phyloP scores from a whole-genome alignment of 1,284 basidiomycete species.

The Moesziomyces sp. region DNA sequence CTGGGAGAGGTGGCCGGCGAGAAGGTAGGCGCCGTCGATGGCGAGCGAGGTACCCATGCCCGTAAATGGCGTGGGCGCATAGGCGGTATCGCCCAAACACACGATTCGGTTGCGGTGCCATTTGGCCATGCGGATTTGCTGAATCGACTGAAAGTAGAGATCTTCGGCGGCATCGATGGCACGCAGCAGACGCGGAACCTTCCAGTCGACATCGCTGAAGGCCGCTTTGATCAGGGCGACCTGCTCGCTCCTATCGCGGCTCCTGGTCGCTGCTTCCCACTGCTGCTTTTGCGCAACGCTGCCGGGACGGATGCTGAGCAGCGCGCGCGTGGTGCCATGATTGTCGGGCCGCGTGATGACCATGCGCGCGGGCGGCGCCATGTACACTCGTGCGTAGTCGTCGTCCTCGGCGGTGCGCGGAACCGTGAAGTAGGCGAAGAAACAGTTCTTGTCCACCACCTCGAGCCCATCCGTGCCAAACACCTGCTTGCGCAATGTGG shows the following conservation, averaged over 20 bases:
- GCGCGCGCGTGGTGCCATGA: slow-evolving; percentile 26
- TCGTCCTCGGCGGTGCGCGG: slow-evolving; percentile 25
- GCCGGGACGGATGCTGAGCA: slow-evolving; percentile 22
- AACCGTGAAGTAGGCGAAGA: slow-evolving; percentile 27
- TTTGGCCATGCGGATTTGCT: slow-evolving; percentile 40
- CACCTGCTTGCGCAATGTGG: slow-evolving; percentile 30
- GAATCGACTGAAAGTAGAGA: slow-evolving; percentile 44
- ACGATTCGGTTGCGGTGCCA: slow-evolving; percentile 47
- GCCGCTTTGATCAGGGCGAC: slow-evolving; percentile 21
- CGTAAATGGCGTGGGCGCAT: slow-evolving; percentile 49
- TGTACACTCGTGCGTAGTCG: slow-evolving; percentile 31
- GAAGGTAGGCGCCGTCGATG: slow-evolving; percentile 44
- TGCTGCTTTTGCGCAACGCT: slow-evolving; percentile 8
- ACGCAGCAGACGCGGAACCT: slow-evolving; percentile 23
- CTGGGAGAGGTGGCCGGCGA: slow-evolving; percentile 45
- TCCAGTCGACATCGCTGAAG: slow-evolving; percentile 31
- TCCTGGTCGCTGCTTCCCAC: slow-evolving; percentile 17
- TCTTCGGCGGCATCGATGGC: slow-evolving; percentile 26
- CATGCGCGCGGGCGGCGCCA: slow-evolving; percentile 9
- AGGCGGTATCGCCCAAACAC: slow-evolving; percentile 52
- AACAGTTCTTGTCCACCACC: slow-evolving; percentile 18
- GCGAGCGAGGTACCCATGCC: slow-evolving; percentile 52
- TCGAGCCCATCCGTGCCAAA: slow-evolving; percentile 22
- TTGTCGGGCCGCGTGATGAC: slow-evolving; percentile 41
- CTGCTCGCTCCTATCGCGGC: slow-evolving; percentile 19